These are phyloP conservation scores for Mortierella alpina DNA, from an alignment of 192 early-diverging fungal genomes.

Conservation along the genomic window DNA sequence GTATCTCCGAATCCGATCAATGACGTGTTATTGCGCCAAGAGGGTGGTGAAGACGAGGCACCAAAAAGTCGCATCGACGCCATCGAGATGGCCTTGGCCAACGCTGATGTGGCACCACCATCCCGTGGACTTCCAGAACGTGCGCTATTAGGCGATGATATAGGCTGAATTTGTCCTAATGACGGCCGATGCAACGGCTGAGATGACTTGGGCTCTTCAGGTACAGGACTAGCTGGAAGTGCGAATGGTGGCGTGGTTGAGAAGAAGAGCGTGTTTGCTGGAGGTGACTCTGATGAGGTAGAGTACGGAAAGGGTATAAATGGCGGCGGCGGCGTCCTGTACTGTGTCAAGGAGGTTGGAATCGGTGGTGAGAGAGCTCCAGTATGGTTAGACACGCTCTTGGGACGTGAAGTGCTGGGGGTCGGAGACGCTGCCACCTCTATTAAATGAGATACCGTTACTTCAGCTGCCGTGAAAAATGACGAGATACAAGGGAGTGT, in stretches of 20 bases:
- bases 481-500: background rate
- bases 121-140: constrained; percentile 45
- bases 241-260: constrained; percentile 59
- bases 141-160: constrained; percentile 28
- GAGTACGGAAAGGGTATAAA: constrained; percentile 33
- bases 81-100: constrained; percentile 66
- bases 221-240: constrained; percentile 22
- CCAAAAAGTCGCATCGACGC: constrained; percentile 68
- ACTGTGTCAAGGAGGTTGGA: constrained; percentile 41
- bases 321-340: constrained; percentile 37
- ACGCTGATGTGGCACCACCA: constrained; percentile 56
- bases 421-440: constrained; percentile 49
- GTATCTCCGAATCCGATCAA: constrained; percentile 41
- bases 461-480: background rate
- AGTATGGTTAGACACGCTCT: constrained; percentile 8
- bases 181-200: constrained; percentile 15
- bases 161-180: constrained; percentile 25
- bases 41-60: constrained; percentile 60
- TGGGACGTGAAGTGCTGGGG: constrained; percentile 8
- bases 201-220: constrained; percentile 29
- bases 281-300: constrained; percentile 22
- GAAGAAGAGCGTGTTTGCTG: constrained; percentile 30
- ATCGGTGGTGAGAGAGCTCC: constrained; percentile 47
- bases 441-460: constrained; percentile 2
- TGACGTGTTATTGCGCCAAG: constrained; percentile 40